Evolutionary conservation across 805 yeast species (phyloP), one percentile per base, ranked within the genome.

Genomic region (Starmerella bacillaris): DNA sequence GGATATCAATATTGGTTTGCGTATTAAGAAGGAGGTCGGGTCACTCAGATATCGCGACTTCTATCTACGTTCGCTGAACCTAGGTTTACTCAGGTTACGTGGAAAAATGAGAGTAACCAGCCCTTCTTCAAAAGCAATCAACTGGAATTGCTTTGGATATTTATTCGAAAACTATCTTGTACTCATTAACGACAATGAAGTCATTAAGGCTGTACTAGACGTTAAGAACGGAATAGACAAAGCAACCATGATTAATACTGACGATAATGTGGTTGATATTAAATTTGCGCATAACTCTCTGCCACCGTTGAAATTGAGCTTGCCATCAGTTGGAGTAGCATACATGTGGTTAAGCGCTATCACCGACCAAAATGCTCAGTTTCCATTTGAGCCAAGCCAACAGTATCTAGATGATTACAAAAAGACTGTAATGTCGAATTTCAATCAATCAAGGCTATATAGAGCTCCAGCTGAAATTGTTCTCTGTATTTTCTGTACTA

Each of bases 321-420:
- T 35, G 7, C 22, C 21, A 4, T 36, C 36, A 5, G 21, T 15
- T 2, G 38, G 37, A 4, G 24, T 15, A 2, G 37, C 30, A 4
- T 6, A 15, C 5, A 24, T 33, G 22, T 41, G 45, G 45, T n/a
- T 21, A n/a, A 24, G 17, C 2, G 42, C 38, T 2, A 12, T 41
- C 5, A 12, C 17, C 6, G 22, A 38, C 17, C 34, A 34, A 1
- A 4, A 14, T 8, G 28, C 27, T 9, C 31, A 34, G 18, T 41
- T 38, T 14, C 45, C 45, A 5, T 21, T 38, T 3, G 28, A 31
- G 16, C 45, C 40, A 9, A 18, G 16, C 9, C 14, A 11, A 3
- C 30, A 24, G 17, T 19, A 5, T 19, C 3, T 27, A 11, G 28
- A 14, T 14, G 18, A 19, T 11, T 8, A 14, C 17, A 19, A 29